Conservation (phyloP, 768 basidiomycete species). For the Rubroboletus pulcherrimus region DNA sequence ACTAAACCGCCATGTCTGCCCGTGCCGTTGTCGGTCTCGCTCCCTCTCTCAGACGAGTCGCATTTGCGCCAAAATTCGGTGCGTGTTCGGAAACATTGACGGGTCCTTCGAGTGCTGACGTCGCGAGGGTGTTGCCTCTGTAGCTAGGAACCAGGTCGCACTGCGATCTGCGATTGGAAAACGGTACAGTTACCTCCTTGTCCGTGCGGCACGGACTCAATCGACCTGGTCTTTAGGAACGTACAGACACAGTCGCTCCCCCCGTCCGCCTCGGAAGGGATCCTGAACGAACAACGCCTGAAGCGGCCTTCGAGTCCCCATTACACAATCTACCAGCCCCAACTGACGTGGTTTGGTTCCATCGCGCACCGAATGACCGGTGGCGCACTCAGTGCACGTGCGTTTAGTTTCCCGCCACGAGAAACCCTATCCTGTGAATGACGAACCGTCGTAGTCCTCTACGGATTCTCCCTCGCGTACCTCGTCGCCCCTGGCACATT, state of each 20-base stretch:
- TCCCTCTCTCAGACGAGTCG: constrained; percentile 50
- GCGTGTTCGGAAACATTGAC: constrained; percentile 2
- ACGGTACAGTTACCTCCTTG: constrained; percentile 32
- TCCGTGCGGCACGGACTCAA: background rate
- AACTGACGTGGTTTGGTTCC: constrained; percentile 86
- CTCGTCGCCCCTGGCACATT: constrained; percentile 78
- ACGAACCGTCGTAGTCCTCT: constrained; percentile 67
- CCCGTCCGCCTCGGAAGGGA: constrained; percentile 51
- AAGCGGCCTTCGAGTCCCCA: constrained; percentile 91
- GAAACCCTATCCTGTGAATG: too few species aligned
- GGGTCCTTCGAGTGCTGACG: background rate
- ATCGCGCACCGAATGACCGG: constrained; percentile 89
- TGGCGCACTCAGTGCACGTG: constrained; percentile 60
- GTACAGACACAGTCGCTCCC: constrained; percentile 66
- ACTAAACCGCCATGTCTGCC: constrained; percentile 35
- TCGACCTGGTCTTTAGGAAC: constrained; percentile 31
- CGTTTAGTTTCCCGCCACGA: too few species aligned
- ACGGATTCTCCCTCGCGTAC: constrained; percentile 84
- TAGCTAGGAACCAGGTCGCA: constrained; percentile 43
- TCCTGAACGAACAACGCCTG: constrained; percentile 86
- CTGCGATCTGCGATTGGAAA: constrained; percentile 31
- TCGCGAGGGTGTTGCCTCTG: background rate
- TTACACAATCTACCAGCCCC: constrained; percentile 94
- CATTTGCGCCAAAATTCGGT: constrained; percentile 35
- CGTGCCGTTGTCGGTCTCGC: constrained; percentile 60